phyloP scores from a whole-genome alignment of 208 protist species.

The Naegleria lovaniensis region DNA sequence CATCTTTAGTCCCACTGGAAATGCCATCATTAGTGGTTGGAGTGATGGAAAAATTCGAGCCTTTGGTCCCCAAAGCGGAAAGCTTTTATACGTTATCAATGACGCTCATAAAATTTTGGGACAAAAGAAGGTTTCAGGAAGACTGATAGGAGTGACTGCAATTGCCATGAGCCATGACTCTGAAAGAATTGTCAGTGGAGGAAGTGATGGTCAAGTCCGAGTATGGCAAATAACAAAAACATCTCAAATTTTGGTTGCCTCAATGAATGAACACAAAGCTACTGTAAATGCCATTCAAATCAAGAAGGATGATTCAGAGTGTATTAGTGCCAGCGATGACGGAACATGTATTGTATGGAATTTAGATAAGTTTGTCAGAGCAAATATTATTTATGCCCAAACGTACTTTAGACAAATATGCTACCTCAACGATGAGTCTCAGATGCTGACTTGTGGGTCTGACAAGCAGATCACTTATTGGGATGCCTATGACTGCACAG shows the following conservation, averaged over 20 bases:
- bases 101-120: slow-evolving; percentile 83
- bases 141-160: slow-evolving; percentile 73
- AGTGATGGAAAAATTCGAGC: slow-evolving; percentile 85
- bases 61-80: slow-evolving; percentile 87
- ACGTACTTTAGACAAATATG: slow-evolving; percentile 81
- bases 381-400: slow-evolving; percentile 86
- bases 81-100: slow-evolving; percentile 87
- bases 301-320: slow-evolving; percentile 76
- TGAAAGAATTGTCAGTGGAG: slow-evolving; percentile 71
- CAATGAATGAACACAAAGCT: slow-evolving; percentile 91
- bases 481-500: slow-evolving; percentile 83
- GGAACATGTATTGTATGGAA: slow-evolving; percentile 92
- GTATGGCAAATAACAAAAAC: slow-evolving; percentile 67
- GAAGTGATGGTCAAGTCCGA: slow-evolving; percentile 80
- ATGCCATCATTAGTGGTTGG: slow-evolving; percentile 82
- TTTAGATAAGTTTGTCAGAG: slow-evolving; percentile 71
- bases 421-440: slow-evolving; percentile 82
- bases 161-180: slow-evolving; percentile 64
- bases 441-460: slow-evolving; percentile 83
- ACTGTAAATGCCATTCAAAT: slow-evolving; percentile 74
- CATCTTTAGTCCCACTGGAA: slow-evolving; percentile 79
- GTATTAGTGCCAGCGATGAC: slow-evolving; percentile 80
- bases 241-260: slow-evolving; percentile 72
- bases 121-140: slow-evolving; percentile 55
- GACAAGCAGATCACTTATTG: slow-evolving; percentile 86